Evolutionary conservation across 805 yeast species (phyloP).

Genomic region (Ogataea corticis): DNA sequence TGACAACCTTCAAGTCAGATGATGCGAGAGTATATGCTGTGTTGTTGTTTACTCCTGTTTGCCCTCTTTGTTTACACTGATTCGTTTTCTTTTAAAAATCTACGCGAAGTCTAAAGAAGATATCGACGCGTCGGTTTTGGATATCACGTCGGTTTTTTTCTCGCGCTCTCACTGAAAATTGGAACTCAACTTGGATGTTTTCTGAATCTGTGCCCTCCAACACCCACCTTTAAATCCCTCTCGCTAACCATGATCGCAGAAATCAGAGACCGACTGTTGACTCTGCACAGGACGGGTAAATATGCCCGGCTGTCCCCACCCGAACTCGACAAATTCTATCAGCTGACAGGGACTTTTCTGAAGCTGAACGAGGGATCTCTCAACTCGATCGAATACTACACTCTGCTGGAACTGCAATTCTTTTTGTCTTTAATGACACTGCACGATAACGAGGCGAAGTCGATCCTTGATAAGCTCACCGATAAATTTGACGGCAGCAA

Average conservation of each 20-base stretch:
- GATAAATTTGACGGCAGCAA: constrained; percentile 61
- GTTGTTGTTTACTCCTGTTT: neutral
- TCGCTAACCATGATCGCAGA: constrained; percentile 8
- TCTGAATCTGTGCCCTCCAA: neutral
- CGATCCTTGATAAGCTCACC: constrained; percentile 57
- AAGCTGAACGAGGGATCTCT: constrained; percentile 25
- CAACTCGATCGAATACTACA: constrained; percentile 49
- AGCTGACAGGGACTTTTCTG: constrained; percentile 41
- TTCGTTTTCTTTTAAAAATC: neutral
- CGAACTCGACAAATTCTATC: constrained; percentile 40
- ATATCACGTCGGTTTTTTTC: too few species aligned
- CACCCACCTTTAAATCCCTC: neutral
- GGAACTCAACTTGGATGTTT: neutral
- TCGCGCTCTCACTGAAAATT: neutral
- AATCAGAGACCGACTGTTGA: constrained; percentile 42
- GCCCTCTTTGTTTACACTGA: neutral
- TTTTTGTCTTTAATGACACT: constrained; percentile 60
- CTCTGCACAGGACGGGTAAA: constrained; percentile 50
- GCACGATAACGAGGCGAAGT: constrained; percentile 71
- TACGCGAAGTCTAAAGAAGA: neutral
- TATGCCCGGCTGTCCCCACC: constrained; percentile 51
- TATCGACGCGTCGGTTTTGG: too few species aligned
- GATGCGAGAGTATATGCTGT: neutral
- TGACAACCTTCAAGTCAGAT: neutral
- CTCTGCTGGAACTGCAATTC: constrained; percentile 71